phyloP scores from a whole-genome alignment of 2,329 filamentous ascomycete species.

The Orbilia oligospora region DNA sequence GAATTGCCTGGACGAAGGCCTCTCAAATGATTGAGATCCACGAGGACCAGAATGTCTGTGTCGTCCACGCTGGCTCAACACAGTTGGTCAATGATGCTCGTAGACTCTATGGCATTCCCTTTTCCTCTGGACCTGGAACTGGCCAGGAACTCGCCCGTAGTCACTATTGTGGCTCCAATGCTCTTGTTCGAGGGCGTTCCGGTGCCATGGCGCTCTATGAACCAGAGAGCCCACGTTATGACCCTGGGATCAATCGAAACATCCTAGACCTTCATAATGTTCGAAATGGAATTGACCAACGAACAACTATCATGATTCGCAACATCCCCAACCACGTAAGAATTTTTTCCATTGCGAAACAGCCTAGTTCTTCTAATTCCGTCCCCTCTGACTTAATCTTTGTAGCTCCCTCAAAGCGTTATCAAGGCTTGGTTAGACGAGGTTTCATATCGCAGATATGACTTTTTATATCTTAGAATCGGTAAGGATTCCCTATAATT shows the following conservation, averaged over 20 bases:
- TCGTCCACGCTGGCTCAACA: conserved; percentile 70
- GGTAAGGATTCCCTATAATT: conserved; percentile 77
- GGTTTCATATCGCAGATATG: conserved; percentile 84
- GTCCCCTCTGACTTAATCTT: conserved; percentile 71
- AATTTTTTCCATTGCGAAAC: neutral
- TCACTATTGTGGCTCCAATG: conserved; percentile 19
- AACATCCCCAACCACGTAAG: conserved; percentile 94
- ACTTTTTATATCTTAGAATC: conserved; percentile 95
- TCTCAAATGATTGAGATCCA: conserved; percentile 66
- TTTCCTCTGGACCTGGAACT: neutral
- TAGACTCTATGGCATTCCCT: conserved; percentile 66
- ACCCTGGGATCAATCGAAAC: conserved; percentile 69
- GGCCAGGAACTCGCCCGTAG: neutral
- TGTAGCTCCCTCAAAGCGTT: conserved; percentile 72
- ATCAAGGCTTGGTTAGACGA: conserved; percentile 71
- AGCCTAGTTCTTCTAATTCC: neutral
- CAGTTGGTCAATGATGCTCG: conserved; percentile 69
- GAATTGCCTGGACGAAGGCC: conserved; percentile 61
- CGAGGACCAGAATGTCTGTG: conserved; percentile 75
- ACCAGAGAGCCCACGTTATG: conserved; percentile 23
- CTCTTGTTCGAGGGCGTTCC: conserved; percentile 20
- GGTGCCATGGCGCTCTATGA: neutral
- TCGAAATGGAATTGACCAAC: conserved; percentile 34
- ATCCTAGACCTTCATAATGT: conserved; percentile 38
- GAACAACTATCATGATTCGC: conserved; percentile 79